Evolutionary conservation across 2,329 filamentous ascomycete species (phyloP).

Genomic region (Exophiala sp.): DNA sequence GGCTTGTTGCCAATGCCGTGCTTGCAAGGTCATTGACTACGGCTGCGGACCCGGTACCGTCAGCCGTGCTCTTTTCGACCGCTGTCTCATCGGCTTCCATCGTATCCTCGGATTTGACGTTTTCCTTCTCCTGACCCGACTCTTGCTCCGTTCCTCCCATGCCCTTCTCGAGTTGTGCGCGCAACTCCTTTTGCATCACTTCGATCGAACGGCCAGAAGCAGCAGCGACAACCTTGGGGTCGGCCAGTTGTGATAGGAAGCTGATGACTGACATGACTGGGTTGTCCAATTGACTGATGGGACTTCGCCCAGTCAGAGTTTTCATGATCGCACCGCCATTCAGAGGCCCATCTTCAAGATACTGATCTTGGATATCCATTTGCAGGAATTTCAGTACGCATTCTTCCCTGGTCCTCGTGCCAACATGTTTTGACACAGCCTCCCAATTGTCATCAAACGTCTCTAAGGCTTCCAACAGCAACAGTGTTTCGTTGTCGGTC

Average conservation of each 20-base stretch:
- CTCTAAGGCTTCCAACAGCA: conserved; percentile 86
- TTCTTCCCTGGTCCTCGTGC: conserved; percentile 86
- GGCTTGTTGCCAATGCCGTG: conserved; percentile 79
- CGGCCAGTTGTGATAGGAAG: conserved; percentile 86
- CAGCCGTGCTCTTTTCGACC: conserved; percentile 21
- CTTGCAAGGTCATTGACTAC: conserved; percentile 56
- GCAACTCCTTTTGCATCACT: conserved; percentile 75
- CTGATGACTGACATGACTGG: conserved; percentile 94
- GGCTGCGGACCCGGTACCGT: conserved; percentile 63
- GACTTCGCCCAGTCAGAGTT: conserved; percentile 72
- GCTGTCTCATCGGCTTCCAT: conserved; percentile 59
- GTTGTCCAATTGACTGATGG: conserved; percentile 90
- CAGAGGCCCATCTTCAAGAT: conserved; percentile 72
- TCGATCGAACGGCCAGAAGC: conserved; percentile 85
- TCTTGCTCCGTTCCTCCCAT: conserved; percentile 50
- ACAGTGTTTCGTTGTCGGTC: conserved; percentile 85
- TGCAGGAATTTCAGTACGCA: conserved; percentile 96
- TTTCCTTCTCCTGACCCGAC: conserved; percentile 45
- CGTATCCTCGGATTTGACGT: conserved; percentile 42
- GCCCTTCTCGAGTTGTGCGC: conserved; percentile 70
- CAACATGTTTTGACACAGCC: conserved; percentile 86
- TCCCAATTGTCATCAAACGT: conserved; percentile 95
- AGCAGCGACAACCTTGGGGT: conserved; percentile 84
- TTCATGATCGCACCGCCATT: conserved; percentile 63
- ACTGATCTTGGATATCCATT: conserved; percentile 96